Evolutionary conservation across 2,329 filamentous ascomycete genomes (phyloP).

Genomic region (Didymella keratinophila): DNA sequence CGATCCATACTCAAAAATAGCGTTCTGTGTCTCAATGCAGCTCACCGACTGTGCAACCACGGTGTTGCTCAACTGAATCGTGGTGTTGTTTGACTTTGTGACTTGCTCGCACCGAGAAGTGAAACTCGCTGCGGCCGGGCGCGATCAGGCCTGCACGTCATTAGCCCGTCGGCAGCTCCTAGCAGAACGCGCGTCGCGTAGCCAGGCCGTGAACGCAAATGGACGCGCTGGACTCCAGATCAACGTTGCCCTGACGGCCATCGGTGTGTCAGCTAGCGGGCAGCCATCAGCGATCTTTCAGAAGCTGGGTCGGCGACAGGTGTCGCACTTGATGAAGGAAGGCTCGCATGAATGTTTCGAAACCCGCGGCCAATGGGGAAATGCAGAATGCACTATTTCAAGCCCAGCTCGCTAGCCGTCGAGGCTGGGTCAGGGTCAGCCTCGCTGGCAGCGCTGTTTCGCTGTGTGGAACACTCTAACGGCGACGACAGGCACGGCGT

Average conservation of each 20-base stretch:
- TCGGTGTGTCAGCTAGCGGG: slow-evolving; percentile 6
- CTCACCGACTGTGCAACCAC: not conserved
- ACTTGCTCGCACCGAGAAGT: not conserved
- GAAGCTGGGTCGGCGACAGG: slow-evolving; percentile 4
- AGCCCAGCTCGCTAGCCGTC: slow-evolving; percentile 3
- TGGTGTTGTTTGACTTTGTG: not conserved
- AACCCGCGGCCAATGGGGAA: slow-evolving; percentile 25
- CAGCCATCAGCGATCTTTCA: not conserved
- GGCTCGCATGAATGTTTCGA: slow-evolving; percentile 18
- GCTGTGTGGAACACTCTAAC: slow-evolving; percentile 14
- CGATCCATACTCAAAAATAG: not conserved
- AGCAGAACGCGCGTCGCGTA: slow-evolving; percentile 11
- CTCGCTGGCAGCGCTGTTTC: slow-evolving; percentile 5
- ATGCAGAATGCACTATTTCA: slow-evolving; percentile 16
- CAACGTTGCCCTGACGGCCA: not conserved
- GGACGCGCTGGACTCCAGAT: not conserved
- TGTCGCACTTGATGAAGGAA: slow-evolving; percentile 8
- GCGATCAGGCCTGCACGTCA: not conserved
- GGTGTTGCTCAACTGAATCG: not conserved
- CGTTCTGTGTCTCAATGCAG: not conserved
- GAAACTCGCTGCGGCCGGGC: not conserved
- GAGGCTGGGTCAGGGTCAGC: slow-evolving; percentile 6
- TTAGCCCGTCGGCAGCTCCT: not conserved
- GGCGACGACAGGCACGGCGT: slow-evolving; percentile 11
- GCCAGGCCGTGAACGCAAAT: not conserved